Base-by-base conservation (phyloP, 129 eudicot species). In the Cynara cardunculus region DNA sequence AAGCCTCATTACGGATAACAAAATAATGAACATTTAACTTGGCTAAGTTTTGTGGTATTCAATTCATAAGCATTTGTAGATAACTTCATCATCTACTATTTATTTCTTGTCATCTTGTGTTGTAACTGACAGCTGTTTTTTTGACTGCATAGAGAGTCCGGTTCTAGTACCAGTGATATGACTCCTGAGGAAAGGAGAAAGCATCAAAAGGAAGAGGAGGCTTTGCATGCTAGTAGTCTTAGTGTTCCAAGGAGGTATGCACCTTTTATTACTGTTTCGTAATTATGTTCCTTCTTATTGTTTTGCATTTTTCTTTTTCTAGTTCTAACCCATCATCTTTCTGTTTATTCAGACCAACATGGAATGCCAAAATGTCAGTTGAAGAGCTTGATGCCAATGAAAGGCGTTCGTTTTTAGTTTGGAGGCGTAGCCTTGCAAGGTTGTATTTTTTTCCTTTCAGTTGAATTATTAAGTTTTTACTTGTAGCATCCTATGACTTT, bases 381-480 rank as follows among this genome's bases (percentile, higher is more conserved):
- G 99, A 92, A 81, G 97, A 92, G 89, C 99, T 92, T 84, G 99
- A 95, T 85, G 85, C 85, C 70, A 90, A 89, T 88, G 99, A 95
- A 83, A 92, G 86, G 77, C 91, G 88, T 66, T 78, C 99, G 49
- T 95, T 95, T 82, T 80, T 95, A 73, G 87, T 84, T 77, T 94
- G 98, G 98, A 92, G 98, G 26, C 96, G 97, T 85, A 87, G 64
- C 78, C 98, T 94, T 85, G 98, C 98, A 73, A 89, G 93, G 99
- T 94, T 69, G 70, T 86, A 37, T 76, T 34, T 67, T 30, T 16
- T 44, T 18, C 35, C 24, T 56, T 56, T 71, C 31, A 5, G 31
- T 7, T 73, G 39, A 53, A 21, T 37, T 28, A 21, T 37, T 28
- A 18, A 24, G 9, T 71, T 11, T 56, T 62, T 18, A 26, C n/a